Base-by-base conservation (phyloP, 1,139 yeast species). In the Candida sp. region DNA sequence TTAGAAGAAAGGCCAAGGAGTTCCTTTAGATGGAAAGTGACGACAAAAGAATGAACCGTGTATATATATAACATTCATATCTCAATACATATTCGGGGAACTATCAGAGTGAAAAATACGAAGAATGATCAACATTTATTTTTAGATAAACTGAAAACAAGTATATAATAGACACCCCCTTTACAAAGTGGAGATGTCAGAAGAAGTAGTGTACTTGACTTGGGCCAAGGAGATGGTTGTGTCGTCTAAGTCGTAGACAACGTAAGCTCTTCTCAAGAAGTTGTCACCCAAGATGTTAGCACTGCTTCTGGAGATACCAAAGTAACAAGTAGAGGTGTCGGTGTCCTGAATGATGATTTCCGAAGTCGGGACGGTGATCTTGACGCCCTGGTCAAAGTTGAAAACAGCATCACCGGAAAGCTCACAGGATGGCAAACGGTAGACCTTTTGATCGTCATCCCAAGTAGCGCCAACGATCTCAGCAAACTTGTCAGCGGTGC, bases 1-100 rank as follows among this genome's bases (percentile, higher is more conserved):
- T 88, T 75, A 84, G 86, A 65, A 86, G 96, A 75, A 92, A 91
- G 76, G 81, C 93, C 23, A 84, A 84, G 69, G 94, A 88, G 64
- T 92, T 91, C 65, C 76, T 91, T 70, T 88, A 58, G 49, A 17
- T 17, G 12, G 22, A 17, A 35, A 37, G n/a, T 25, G 25, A 37
- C 5, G 11, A 25, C 17, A 17, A 25, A 37, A 37, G 40, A 37
- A 26, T 26, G 38, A 34, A 12, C 38, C 38, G 38, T 26, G 30
- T 38, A 26, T 38, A 26, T 38, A 38, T 26, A 38, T 38, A 26
- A 11, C 30, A 17, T 33, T 11, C 44, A 31, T 41, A 31, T 17
- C 11, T 31, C 32, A 38, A 38, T 38, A 38, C 42, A 38, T 38
- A 38, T 38, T 38, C 42, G 8, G 27, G 26, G 4, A 38, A 26